Conservation (phyloP, 2,329 filamentous ascomycete species). For the Aspergillus costaricaensis region DNA sequence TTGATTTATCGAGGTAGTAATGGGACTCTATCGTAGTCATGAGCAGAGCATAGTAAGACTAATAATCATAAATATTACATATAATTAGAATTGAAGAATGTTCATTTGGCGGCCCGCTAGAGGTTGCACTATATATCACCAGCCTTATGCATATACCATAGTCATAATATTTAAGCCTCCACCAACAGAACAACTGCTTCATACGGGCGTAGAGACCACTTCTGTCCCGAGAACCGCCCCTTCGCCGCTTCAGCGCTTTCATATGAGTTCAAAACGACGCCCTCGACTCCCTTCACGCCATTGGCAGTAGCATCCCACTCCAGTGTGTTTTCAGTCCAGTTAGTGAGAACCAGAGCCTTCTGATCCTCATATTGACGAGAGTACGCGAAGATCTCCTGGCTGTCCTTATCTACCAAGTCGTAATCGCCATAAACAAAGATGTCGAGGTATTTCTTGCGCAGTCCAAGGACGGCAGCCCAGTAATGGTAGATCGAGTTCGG, state of each 20-base stretch:
- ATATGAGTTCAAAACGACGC: constrained; percentile 38
- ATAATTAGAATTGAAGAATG: too few relatives aligned
- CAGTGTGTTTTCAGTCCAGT: constrained; percentile 36
- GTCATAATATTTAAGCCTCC: not conserved
- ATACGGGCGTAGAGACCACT: constrained; percentile 37
- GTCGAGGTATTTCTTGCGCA: constrained; percentile 63
- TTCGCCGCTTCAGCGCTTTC: constrained; percentile 22
- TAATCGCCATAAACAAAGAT: constrained; percentile 70
- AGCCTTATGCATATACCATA: too few relatives aligned
- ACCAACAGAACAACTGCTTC: constrained; percentile 36
- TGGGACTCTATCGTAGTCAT: too few relatives aligned
- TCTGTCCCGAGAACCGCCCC: constrained; percentile 25
- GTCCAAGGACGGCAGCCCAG: constrained; percentile 61
- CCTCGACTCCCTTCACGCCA: constrained; percentile 27
- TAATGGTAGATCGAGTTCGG: constrained; percentile 59
- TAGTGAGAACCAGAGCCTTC: constrained; percentile 39
- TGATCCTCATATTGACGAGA: constrained; percentile 43
- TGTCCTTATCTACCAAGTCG: constrained; percentile 54
- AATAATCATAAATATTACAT: too few relatives aligned
- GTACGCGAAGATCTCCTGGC: constrained; percentile 59
- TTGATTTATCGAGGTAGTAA: too few relatives aligned
- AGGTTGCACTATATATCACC: too few relatives aligned
- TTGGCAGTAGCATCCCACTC: constrained; percentile 36
- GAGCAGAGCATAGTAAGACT: too few relatives aligned
- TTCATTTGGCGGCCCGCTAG: too few relatives aligned